Base-by-base conservation (phyloP, 352 stramenopile species). In the Phytophthora macrochlamydospora region DNA sequence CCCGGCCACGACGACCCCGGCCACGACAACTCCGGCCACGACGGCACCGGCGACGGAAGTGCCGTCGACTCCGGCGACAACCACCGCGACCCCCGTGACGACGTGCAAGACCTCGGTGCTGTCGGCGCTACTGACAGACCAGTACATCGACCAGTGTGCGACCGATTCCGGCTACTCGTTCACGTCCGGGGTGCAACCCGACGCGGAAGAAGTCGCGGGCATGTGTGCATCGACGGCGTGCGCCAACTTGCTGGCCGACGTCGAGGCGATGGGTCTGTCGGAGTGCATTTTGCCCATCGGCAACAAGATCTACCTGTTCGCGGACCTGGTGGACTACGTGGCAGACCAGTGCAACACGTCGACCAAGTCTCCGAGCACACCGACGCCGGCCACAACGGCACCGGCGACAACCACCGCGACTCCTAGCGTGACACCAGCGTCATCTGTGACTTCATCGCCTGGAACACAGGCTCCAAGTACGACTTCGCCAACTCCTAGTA, bases 271-370 rank as follows among this genome's bases (percentile, higher is more conserved):
- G 44, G 54, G 53, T 38, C 24, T 72, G 52, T 57, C 53, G 46
- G 65, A 72, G 35, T 72, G 65, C 40, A 62, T 51, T n/a, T 42
- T 72, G 32, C 56, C 63, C 9, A 71, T 71, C 45, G 63, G 63
- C 14, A 31, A 68, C 59, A 67, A 72, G 52, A 72, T 72, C 53
- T 63, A 65, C 48, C 30, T 68, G 57, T 68, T 72, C 65, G 28
- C 32, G 13, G 59, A 72, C 54, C 30, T 72, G 12, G 40, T 72
- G 28, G 54, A 65, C 48, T 69, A 73, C 14, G 65, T 71, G 14
- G 5, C 44, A 1, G 58, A 59, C 44, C 64, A 73, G 37, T 69
- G 65, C 49, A 67, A 49, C 29, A 38, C 28, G 7, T 46, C 58
- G 2, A 62, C 59, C 4, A 46, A 63, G 18, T 43, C 56, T n/a